phyloP scores from a whole-genome alignment of 805 yeast genomes.

The Candida boidinii region DNA sequence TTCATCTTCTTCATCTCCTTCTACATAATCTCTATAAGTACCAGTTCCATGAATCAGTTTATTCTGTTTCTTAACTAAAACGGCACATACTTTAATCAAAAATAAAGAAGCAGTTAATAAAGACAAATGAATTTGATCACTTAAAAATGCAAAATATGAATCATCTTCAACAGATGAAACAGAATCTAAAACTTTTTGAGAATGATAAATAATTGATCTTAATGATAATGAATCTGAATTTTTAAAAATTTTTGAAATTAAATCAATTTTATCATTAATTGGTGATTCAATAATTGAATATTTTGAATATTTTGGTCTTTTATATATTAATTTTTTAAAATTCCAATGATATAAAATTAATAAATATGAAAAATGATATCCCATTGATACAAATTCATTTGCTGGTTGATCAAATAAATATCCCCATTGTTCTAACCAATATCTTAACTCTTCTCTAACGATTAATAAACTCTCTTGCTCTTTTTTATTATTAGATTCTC shows the following conservation, averaged over 20 bases:
- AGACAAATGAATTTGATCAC: constrained; percentile 59
- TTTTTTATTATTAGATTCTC: too few relatives aligned
- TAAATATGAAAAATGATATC: constrained; percentile 54
- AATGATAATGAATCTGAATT: constrained; percentile 15
- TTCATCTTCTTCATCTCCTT: background rate
- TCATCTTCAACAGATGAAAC: constrained; percentile 30
- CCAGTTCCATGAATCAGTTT: constrained; percentile 7
- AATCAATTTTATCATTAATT: background rate
- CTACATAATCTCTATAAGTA: constrained; percentile 4
- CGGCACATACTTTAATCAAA: constrained; percentile 25
- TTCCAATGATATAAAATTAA: constrained; percentile 35
- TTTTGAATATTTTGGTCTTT: background rate
- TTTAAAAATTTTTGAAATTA: constrained; percentile 2
- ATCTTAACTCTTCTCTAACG: constrained; percentile 35
- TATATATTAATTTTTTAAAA: constrained; percentile 7
- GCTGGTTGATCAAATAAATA: constrained; percentile 62
- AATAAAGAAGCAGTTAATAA: constrained; percentile 34
- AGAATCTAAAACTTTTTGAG: constrained; percentile 33
- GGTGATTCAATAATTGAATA: background rate
- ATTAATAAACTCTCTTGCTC: constrained; percentile 21
- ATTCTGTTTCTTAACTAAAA: constrained; percentile 8
- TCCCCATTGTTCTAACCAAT: constrained; percentile 66
- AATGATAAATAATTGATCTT: constrained; percentile 29
- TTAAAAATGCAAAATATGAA: constrained; percentile 57
- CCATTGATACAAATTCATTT: constrained; percentile 65